Evolutionary conservation across 768 basidiomycete genomes (phyloP).

Genomic region (Amanita exitialis): DNA sequence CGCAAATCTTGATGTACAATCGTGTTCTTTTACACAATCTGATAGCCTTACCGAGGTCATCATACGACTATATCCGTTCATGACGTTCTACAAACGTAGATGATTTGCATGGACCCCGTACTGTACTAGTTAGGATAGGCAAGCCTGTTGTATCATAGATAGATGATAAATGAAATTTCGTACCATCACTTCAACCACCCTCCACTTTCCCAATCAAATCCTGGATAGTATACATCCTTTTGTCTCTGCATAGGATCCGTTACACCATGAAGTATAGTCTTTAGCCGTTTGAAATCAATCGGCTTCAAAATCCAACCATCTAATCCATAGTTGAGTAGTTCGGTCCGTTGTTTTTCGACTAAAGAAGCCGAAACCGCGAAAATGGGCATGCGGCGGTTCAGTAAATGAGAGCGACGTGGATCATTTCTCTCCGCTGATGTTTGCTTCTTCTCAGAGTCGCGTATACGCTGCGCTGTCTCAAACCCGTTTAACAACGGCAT

Average conservation of each 20-base stretch:
- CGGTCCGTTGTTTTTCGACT: slow-evolving; percentile 41
- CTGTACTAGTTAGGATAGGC: not conserved
- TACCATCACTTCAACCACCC: slow-evolving; percentile 39
- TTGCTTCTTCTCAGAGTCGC: slow-evolving; percentile 40
- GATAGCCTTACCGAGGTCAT: not conserved
- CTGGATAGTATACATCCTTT: slow-evolving; percentile 39
- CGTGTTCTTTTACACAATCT: too few relatives aligned
- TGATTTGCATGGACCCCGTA: not conserved
- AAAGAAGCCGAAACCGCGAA: slow-evolving; percentile 78
- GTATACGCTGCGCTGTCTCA: slow-evolving; percentile 57
- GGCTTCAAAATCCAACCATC: slow-evolving; percentile 85
- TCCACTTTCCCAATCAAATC: slow-evolving; percentile 51
- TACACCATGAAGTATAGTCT: slow-evolving; percentile 48
- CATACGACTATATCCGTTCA: not conserved
- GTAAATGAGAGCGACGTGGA: slow-evolving; percentile 28
- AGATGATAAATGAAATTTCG: not conserved
- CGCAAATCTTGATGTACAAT: not conserved
- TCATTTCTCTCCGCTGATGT: not conserved
- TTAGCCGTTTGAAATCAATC: slow-evolving; percentile 64
- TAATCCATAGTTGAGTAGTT: slow-evolving; percentile 45
- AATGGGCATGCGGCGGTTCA: slow-evolving; percentile 66
- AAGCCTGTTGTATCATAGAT: not conserved
- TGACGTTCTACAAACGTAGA: not conserved
- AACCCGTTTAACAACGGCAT: slow-evolving; percentile 78
- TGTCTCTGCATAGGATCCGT: slow-evolving; percentile 39